Conservation (phyloP, 2,329 filamentous ascomycete species). For the Hirsutella minnesotensis region DNA sequence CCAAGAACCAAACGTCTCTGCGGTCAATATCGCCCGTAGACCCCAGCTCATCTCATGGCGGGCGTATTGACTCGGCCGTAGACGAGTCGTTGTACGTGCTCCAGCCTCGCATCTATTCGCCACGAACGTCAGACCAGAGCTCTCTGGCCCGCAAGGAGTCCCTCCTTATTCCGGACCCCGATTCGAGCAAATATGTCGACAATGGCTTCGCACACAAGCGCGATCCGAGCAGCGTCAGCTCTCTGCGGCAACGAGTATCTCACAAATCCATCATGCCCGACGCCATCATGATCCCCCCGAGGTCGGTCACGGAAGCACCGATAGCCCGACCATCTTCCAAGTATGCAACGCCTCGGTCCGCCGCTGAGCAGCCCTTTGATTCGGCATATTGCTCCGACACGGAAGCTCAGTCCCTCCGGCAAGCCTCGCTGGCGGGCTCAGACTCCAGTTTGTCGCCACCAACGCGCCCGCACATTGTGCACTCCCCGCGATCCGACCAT, state of each 20-base stretch:
- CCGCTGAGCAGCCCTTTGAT: slow-evolving; percentile 22
- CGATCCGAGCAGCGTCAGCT: slow-evolving; percentile 19
- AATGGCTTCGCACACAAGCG: not conserved
- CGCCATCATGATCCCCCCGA: slow-evolving; percentile 40
- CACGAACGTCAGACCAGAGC: slow-evolving; percentile 10
- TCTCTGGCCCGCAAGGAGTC: slow-evolving; percentile 1
- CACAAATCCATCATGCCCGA: slow-evolving; percentile 39
- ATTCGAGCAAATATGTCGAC: not conserved
- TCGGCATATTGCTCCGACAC: slow-evolving; percentile 37
- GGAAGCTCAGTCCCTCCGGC: slow-evolving; percentile 24
- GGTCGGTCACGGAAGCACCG: slow-evolving; percentile 10
- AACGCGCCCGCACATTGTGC: slow-evolving; percentile 11
- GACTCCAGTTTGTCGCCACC: slow-evolving; percentile 16
- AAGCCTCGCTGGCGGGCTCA: slow-evolving; percentile 20
- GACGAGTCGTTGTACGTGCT: slow-evolving; percentile 37
- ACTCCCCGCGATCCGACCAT: slow-evolving; percentile 23
- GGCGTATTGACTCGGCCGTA: slow-evolving; percentile 1
- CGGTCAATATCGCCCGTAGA: slow-evolving; percentile 1
- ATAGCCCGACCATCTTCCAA: slow-evolving; percentile 17
- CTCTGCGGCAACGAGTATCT: slow-evolving; percentile 41
- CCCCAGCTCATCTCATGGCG: slow-evolving; percentile 7
- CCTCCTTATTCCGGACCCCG: not conserved
- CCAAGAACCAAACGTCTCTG: not conserved
- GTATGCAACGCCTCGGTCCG: slow-evolving; percentile 19
- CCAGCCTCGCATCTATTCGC: slow-evolving; percentile 47